Evolutionary conservation across 2,329 filamentous ascomycete genomes (phyloP).

Genomic region (Botrytis sinoallii): DNA sequence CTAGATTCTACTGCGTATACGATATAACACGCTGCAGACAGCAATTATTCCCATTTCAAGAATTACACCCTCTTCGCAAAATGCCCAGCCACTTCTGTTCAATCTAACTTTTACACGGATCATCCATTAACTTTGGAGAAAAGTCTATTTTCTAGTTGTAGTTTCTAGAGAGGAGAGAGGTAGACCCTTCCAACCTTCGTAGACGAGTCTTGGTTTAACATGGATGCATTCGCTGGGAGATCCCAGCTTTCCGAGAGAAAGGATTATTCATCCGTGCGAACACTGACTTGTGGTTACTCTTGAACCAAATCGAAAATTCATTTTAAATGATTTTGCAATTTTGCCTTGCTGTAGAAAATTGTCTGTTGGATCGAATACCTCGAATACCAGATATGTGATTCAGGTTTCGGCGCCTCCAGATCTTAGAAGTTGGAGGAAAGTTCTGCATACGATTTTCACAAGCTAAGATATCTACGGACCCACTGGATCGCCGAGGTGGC

Average conservation of each 20-base stretch:
- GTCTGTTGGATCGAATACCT: neutral
- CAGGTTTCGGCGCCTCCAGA: neutral
- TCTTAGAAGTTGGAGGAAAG: neutral
- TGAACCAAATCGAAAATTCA: too few relatives aligned
- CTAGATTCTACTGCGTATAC: neutral
- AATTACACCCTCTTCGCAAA: neutral
- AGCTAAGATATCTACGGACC: neutral
- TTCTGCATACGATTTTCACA: neutral
- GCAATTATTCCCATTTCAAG: neutral
- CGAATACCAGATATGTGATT: neutral
- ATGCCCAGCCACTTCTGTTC: neutral
- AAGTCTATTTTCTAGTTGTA: neutral
- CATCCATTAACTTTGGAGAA: neutral
- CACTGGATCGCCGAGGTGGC: neutral
- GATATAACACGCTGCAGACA: neutral
- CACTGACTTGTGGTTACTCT: neutral
- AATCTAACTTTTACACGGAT: neutral
- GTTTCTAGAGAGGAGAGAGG: too few relatives aligned
- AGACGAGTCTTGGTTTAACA: neutral
- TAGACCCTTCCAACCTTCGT: neutral
- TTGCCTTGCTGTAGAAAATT: neutral
- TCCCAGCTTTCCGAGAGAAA: neutral
- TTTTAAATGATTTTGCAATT: neutral
- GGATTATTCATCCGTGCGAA: constrained; percentile 1
- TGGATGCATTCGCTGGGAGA: neutral